Evolutionary conservation across 371 early-diverging fungal species (phyloP).

Genomic region (Rhizopus arrhizus): DNA sequence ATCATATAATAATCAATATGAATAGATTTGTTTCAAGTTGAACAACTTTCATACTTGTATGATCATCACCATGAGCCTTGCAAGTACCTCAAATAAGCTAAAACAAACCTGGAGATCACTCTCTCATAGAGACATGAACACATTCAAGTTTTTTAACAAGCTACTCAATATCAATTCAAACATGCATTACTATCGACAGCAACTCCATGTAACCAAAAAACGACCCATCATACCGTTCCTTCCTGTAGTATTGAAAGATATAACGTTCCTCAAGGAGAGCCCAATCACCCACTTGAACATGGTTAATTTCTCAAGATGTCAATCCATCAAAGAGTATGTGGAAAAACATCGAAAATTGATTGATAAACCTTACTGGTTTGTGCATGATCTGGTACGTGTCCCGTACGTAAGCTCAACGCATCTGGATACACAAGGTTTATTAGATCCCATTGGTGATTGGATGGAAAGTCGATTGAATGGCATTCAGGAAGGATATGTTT

Average conservation of each 20-base stretch:
- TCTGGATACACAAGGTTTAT: neutral
- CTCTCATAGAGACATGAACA: conserved; percentile 33
- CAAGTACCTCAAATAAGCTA: conserved; percentile 32
- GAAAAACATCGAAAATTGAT: conserved; percentile 20
- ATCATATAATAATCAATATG: neutral
- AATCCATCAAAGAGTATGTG: conserved; percentile 29
- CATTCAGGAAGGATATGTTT: neutral
- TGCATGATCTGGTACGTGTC: conserved; percentile 22
- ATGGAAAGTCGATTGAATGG: neutral
- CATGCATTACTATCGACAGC: conserved; percentile 47
- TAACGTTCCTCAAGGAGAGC: conserved; percentile 49
- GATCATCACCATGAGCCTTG: conserved; percentile 48
- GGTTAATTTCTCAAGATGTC: conserved; percentile 39
- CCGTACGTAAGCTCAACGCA: neutral
- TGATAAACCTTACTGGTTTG: conserved; percentile 37
- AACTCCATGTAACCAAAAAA: conserved; percentile 31
- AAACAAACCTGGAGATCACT: conserved; percentile 38
- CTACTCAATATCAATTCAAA: conserved; percentile 46
- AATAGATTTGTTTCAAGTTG: conserved; percentile 41
- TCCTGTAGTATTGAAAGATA: conserved; percentile 50
- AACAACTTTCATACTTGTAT: conserved; percentile 55
- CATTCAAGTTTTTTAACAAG: conserved; percentile 35
- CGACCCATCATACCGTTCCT: conserved; percentile 44
- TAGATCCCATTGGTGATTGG: neutral
- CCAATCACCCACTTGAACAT: conserved; percentile 23